Evolutionary conservation across 2,329 filamentous ascomycete genomes (phyloP), one percentile per base, ranked within the genome.

Genomic region (Apiospora phragmitis): DNA sequence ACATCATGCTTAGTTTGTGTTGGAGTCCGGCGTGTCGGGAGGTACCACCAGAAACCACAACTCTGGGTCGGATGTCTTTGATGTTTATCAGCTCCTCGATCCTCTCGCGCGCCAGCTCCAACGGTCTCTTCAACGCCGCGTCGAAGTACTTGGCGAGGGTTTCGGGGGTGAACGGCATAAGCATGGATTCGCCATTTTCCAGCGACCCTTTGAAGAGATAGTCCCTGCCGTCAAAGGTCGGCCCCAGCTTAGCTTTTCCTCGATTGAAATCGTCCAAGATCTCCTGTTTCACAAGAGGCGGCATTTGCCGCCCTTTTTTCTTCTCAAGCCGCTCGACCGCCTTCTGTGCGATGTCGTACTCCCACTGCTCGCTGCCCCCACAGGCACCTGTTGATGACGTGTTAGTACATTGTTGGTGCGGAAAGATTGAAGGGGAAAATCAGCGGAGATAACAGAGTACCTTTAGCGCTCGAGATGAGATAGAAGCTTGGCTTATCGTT

Each of bases 331-430:
- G 70, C 62, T 11, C 18, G 16, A 70, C 16, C 29, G 49, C 65
- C 16, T 2, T 26, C 14, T 71, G 45, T 16, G 42, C 68, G 2
- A 71, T 18, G 55, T 65, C 18, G 32, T 69, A 70, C 59, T 71
- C 71, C 71, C 71, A 73, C 16, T 71, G 42, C 62, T 73, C 71
- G 49, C 71, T 71, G 14, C 70, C 70, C 3, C 71, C 71, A 12
- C 70, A 66, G 43, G 35, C 70, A 35, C 71, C 71, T 73, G 11
- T 12, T 41, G 38, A 11, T n/a, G n/a, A n/a, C n/a, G 38, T 7
- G 38, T 41, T 41, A 41, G 2, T 41, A 41, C 9, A 3, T 2
- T 11, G 14, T 12, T 41, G 38, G 7, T 9, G 8, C 38, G 4
- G 38, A 7, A 3, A 41, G 11, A 12, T 12, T 41, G 42, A 3